These are phyloP conservation scores for Phaseolus lunatus DNA, from an alignment of 306 rosid species.

Conservation along the genomic window DNA sequence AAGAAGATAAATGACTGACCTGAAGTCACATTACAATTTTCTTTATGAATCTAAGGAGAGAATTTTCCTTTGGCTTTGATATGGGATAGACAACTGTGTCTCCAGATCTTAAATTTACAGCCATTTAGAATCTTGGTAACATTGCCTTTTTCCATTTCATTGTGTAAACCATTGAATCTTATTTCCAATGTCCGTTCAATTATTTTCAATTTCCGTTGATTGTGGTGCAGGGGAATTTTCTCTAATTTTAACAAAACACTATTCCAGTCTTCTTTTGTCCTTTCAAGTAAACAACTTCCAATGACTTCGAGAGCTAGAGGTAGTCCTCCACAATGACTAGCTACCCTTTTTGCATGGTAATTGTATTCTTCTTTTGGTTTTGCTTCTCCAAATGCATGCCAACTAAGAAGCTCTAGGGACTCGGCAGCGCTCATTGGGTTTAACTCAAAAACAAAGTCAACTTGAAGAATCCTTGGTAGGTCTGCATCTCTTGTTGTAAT, in stretches of 20 bases:
- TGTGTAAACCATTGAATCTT: conserved; percentile 14
- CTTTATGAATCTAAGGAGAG: background rate
- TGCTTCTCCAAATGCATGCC: conserved; percentile 46
- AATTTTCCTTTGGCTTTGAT: background rate
- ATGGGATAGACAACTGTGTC: too few species aligned
- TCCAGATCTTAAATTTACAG: too few species aligned
- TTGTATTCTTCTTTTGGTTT: background rate
- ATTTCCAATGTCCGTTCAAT: too few species aligned
- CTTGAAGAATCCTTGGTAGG: background rate
- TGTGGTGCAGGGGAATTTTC: background rate
- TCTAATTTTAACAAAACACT: conserved; percentile 40
- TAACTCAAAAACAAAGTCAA: background rate
- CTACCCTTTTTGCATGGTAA: background rate
- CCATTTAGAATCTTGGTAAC: too few species aligned
- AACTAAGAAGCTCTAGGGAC: conserved; percentile 3
- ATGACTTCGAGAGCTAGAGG: conserved; percentile 50
- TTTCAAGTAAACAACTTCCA: conserved; percentile 31
- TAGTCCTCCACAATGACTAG: conserved; percentile 38
- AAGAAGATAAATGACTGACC: too few species aligned
- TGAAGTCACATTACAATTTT: too few species aligned
- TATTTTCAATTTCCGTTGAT: conserved; percentile 32
- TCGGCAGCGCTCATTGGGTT: background rate
- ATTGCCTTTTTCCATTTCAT: background rate
- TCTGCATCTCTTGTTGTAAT: conserved; percentile 41
- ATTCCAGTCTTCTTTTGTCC: conserved; percentile 26